Base-by-base conservation (phyloP, 2,329 filamentous ascomycete species). In the Cytospora piceae region DNA sequence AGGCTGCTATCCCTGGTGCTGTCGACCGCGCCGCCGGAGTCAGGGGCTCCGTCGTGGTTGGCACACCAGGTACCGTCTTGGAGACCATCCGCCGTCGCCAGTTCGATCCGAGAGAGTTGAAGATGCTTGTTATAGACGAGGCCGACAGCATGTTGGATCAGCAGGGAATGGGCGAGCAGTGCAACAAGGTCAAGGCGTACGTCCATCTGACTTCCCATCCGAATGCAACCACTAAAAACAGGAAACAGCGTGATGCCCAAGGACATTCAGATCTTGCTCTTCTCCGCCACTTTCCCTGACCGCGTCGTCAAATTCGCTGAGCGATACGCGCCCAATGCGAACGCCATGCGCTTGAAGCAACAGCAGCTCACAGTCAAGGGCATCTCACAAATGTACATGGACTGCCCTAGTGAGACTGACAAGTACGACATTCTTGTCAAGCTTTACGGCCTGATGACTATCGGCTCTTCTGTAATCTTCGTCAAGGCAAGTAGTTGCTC, bases 71-170 rank as follows among this genome's bases (percentile, higher is more conserved):
- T 63, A 98, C 94, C 0, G 92, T 95, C 58, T 90, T 91, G 82
- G 95, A 98, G 74, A 83, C 95, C 72, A 90, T 97, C 73, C 89
- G 90, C 73, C 88, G 89, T 72, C 85, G 88, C 70, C 85, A 91
- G 73, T 85, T 99, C 69, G 87, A 96, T 71, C 78, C 87, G 0
- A 86, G 84, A 22, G 80, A 88, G 65, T 82, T 99, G 71, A 92
- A 88, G 77, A 86, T 96, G 11, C 85, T 99, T 68, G 94, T 97
- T 64, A 85, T 99, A 61, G 95, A 99, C 74, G 95, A 99, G 81
- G 95, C 95, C 65, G 95, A 99, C 80, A 98, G 97, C 80, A 99
- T 99, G 95, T 82, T 99, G 67, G 95, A 98, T 74, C 90, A 94
- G 78, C 93, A 97, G 79, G 94, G 95, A 60, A 83, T 99, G 63